Conservation (phyloP, 306 rosid genomes). For the Casuarina glauca region DNA sequence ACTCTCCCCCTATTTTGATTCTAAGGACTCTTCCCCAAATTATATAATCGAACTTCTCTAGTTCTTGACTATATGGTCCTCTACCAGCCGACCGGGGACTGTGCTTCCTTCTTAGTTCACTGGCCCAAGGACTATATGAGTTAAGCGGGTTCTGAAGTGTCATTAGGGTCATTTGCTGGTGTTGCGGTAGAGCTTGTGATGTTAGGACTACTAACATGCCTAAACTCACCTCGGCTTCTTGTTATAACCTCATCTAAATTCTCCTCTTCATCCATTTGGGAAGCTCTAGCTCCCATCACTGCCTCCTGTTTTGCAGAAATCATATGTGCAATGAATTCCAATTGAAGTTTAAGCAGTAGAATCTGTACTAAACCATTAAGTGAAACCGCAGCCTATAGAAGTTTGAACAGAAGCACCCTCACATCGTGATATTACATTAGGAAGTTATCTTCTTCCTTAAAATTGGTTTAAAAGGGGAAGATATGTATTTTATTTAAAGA, state of each 20-base stretch:
- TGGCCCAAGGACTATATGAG: constrained; percentile 56
- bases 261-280: constrained; percentile 66
- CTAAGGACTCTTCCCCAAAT: constrained; percentile 67
- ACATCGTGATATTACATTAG: no score
- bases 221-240: constrained; percentile 92
- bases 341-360: not conserved
- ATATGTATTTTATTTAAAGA: no score
- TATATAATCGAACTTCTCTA: constrained; percentile 47
- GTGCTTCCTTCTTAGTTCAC: constrained; percentile 53
- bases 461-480: no score
- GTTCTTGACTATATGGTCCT: constrained; percentile 53
- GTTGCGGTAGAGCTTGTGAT: constrained; percentile 79
- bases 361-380: not conserved
- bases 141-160: constrained; percentile 50
- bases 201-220: constrained; percentile 76
- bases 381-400: no score
- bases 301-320: constrained; percentile 55
- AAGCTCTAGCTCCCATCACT: constrained; percentile 65
- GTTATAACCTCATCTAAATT: constrained; percentile 82
- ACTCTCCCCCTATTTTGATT: constrained; percentile 34
- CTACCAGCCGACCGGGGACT: constrained; percentile 70
- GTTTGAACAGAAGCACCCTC: no score
- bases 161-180: constrained; percentile 45
- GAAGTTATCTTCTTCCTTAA: no score
- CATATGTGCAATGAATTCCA: not conserved